phyloP scores from a whole-genome alignment of 2,329 filamentous ascomycete species.

The Colletotrichum sp. region DNA sequence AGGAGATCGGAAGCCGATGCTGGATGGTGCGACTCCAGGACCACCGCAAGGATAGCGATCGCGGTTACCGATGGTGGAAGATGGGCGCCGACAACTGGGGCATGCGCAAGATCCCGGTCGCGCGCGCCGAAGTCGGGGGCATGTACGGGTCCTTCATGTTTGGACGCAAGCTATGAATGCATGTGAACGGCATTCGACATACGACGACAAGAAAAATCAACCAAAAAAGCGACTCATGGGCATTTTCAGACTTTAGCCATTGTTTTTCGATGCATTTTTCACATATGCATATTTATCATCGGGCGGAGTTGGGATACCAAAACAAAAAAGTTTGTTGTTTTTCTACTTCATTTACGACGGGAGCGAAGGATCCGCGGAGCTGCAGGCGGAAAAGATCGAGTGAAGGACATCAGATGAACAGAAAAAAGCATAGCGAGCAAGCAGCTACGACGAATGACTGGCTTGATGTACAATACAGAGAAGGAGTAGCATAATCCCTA shows the following conservation, averaged over 20 bases:
- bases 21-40: slow-evolving; percentile 68
- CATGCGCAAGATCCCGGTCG: slow-evolving; percentile 91
- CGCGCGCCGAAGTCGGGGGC: slow-evolving; percentile 87
- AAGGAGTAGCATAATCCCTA: not conserved
- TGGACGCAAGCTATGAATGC: slow-evolving; percentile 57
- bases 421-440: not conserved
- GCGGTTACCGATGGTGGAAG: slow-evolving; percentile 74
- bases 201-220: not conserved
- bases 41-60: slow-evolving; percentile 50
- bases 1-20: slow-evolving; percentile 69
- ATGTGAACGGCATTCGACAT: not conserved
- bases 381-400: not conserved
- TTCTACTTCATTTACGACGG: not conserved
- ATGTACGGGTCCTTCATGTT: slow-evolving; percentile 84
- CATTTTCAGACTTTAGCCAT: not conserved
- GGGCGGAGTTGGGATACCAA: slow-evolving; percentile 17
- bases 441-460: not conserved
- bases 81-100: slow-evolving; percentile 87
- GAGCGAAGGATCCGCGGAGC: not conserved
- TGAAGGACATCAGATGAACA: not conserved
- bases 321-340: slow-evolving; percentile 4
- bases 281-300: not conserved
- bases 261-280: not conserved
- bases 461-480: slow-evolving; percentile 8
- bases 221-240: not conserved